Evolutionary conservation across 1,284 basidiomycete species (phyloP), one percentile per base, ranked within the genome.

Genomic region (Cutaneotrichosporon sp.): DNA sequence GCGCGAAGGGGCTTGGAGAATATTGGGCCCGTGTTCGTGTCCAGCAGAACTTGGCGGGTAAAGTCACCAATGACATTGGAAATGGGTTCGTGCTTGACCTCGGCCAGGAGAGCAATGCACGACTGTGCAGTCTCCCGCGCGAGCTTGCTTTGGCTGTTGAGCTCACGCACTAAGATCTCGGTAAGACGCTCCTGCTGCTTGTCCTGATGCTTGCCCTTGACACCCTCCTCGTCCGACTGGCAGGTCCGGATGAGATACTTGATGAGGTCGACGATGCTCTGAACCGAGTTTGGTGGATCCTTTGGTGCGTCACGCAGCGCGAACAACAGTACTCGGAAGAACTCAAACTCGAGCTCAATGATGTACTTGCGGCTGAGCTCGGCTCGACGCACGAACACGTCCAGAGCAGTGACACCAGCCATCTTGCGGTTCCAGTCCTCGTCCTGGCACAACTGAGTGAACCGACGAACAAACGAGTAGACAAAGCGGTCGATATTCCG

Each of bases 1-100:
- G 96, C 96, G 51, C 96, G 82, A n/a, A 99, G 80, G 17, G 96
- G 96, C 71, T 98, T 98, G 22, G 88, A 89, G 77, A 90, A 98
- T 65, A 99, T 94, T 1, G 87, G 86, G 0, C 74, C 74, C 3
- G 72, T 65, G 5, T 57, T 58, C 10, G 66, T 58, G 17, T 83
- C 83, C 46, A 97, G 79, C 69, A 97, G 84, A 14, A 92, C 85
- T 55, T 91, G 88, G 46, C 90, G 86, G 62, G 93, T 90, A 2
- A 89, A 87, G 62, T 84, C 77, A 23, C 61, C 65, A 44, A 98
- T 79, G 20, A 98, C 78, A 36, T 92, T 90, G 38, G 84, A 80
- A 33, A 89, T 81, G 1, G 87, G 80, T 62, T 83, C 83, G 17
- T 83, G 83, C 52, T 83, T 87, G 26, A 90, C 77, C 54, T 87